phyloP scores from a whole-genome alignment of 306 rosid species.

The Macrotyloma uniflorum region DNA sequence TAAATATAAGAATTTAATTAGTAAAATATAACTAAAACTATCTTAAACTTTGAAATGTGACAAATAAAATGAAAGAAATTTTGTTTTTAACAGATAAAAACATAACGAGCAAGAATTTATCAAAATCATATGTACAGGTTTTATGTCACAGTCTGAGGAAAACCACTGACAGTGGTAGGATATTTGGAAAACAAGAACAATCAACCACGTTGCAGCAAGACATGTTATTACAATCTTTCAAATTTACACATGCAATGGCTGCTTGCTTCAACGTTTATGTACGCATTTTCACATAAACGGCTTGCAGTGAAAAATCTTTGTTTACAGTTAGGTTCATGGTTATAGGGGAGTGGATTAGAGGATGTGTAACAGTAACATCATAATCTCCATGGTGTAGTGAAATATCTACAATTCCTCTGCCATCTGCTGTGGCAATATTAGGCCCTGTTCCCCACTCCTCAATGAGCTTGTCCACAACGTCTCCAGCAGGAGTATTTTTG shows the following conservation, averaged over 20 bases:
- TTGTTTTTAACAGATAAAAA: too few species aligned
- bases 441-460: constrained; percentile 61
- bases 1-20: too few species aligned
- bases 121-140: too few species aligned
- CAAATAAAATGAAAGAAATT: too few species aligned
- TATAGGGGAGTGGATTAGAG: constrained; percentile 42
- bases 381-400: constrained; percentile 78
- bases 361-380: constrained; percentile 62
- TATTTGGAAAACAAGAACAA: too few species aligned
- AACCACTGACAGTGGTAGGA: too few species aligned
- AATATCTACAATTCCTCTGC: constrained; percentile 53
- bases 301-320: constrained; percentile 41
- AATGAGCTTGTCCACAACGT: constrained; percentile 76
- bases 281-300: constrained; percentile 49
- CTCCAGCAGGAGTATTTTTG: constrained; percentile 66
- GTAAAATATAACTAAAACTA: too few species aligned
- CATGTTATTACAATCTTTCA: constrained; percentile 24
- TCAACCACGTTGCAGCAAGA: neutral
- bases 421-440: constrained; percentile 48
- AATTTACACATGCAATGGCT: neutral
- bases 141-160: too few species aligned
- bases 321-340: constrained; percentile 50
- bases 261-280: constrained; percentile 30
- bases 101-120: too few species aligned
- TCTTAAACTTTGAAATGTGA: too few species aligned